Base-by-base conservation (phyloP, 148 eudicot genomes). In the Fallopia convolvulus region DNA sequence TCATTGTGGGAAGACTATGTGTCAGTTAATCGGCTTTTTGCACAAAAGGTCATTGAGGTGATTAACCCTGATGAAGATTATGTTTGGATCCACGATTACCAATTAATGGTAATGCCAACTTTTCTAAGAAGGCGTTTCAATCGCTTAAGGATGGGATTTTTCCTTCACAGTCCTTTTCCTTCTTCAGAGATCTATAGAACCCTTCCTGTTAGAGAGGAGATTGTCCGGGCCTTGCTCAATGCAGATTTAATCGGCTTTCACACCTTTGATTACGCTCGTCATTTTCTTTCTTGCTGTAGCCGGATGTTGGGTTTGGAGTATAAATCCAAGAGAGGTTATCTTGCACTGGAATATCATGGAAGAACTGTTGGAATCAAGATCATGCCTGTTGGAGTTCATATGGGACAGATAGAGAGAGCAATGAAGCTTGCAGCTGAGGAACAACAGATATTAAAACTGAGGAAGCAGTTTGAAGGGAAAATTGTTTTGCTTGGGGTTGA, bases 41-140 rank as follows among this genome's bases (percentile, higher is more conserved):
- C 87, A 30, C 85, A 80, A 72, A 82, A 65, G 68, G 85, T 85
- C 30, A 85, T 82, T 49, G 87, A 85, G 83, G 87, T 85, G 58
- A 80, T 85, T 75, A 80, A 80, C 56, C 87, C 87, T 36, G 87
- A 85, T 0, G 85, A 82, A 21, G 87, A 85, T 68, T 85, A 52
- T 82, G 83, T 85, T 72, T 85, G 87, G 85, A 85, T 85, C 78
- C 87, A 85, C 80, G 87, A 85, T 78, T 85, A 82, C 58, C 85
- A 82, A 55, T 80, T 85, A 83, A 85, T 85, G 87, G 85, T 77
- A 8, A 73, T 82, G 80, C 85, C 85, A 3, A 80, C 87, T 5
- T 85, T 85, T 72, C 74, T 85, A 74, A 80, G 87, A 47, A 80
- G 87, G 76, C 78, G 83, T 44, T 85, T 82, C 42, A 77, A 82